Base-by-base conservation (phyloP, 2,329 filamentous ascomycete genomes). In the Penicillium concentricum region DNA sequence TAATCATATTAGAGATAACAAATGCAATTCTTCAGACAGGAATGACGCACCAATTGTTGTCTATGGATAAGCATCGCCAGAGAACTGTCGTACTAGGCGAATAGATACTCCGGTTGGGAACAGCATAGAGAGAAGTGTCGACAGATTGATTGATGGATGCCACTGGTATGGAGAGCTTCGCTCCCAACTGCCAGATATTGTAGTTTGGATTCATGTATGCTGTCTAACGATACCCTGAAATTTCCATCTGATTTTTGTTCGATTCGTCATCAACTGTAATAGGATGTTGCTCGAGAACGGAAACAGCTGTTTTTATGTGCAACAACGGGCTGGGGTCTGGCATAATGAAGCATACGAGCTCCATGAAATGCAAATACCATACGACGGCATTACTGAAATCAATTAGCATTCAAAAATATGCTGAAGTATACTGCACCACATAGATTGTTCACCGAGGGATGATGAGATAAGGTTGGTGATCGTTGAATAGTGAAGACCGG, bases 331-430 rank as follows among this genome's bases (percentile, higher is more conserved):
- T 18, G 12, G 5, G 20, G 3, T 10, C 10, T 8, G 2, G 37
- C 10, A 26, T 30, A 32, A 43, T 5, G 18, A 43, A 18, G 15
- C 5, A 45, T 20, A 28, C 22, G 8, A 43, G n/a, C 2, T 28
- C 30, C 12, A 20, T 20, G 48, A 54, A 60, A 59, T 56, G 16
- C 2, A 9, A 51, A 56, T 53, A 60, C 56, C 38, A 43, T 60
- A 59, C 51, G 1, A 4, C 2, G 5, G 28, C 28, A n/a, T 56
- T n/a, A 58, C 41, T 15, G 16, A 43, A 18, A 24, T 20, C 16
- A 38, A 22, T 38, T 15, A 22, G 10, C 12, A 30, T 16, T 5
- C 4, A 22, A 26, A n/a, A 10, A 3, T 3, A n/a, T 20, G 5
- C 1, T 8, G 1, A 18, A 13, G 13, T 41, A 43, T 4, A 42